Evolutionary conservation across 2,329 filamentous ascomycete genomes (phyloP).

Genomic region (Cladosporium austrohemisphaericum): DNA sequence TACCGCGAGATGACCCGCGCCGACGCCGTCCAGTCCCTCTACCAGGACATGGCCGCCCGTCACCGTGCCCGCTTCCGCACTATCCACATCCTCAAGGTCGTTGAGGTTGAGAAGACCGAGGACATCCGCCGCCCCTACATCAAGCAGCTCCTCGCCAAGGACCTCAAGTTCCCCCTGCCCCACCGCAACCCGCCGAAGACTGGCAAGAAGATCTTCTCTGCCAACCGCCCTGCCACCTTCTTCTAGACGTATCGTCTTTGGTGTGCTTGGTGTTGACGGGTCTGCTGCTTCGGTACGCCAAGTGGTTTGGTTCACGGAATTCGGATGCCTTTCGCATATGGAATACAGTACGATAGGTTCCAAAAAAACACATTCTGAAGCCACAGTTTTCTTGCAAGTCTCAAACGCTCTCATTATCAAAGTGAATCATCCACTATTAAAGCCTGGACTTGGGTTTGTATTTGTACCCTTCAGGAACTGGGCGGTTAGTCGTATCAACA

Average conservation of each 20-base stretch:
- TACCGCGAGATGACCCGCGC: constrained; percentile 98
- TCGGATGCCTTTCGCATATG: constrained; percentile 11
- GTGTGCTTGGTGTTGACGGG: constrained; percentile 1
- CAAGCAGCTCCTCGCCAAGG: constrained; percentile 94
- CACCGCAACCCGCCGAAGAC: constrained; percentile 84
- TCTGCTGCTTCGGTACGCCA: constrained; percentile 13
- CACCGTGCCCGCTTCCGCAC: constrained; percentile 97
- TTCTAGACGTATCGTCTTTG: constrained; percentile 57
- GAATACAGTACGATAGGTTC: constrained; percentile 14
- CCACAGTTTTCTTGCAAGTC: not conserved
- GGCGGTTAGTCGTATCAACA: constrained; percentile 38
- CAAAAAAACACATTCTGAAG: constrained; percentile 9
- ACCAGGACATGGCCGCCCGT: constrained; percentile 99
- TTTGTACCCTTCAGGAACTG: constrained; percentile 6
- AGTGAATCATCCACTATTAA: not conserved
- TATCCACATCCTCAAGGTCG: constrained; percentile 97
- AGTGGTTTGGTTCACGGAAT: constrained; percentile 13
- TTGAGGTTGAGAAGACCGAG: constrained; percentile 91
- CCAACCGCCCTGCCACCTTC: constrained; percentile 94
- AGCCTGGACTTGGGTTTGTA: constrained; percentile 2
- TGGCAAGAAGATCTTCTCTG: constrained; percentile 88
- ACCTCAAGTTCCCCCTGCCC: constrained; percentile 96
- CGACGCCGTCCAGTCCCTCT: constrained; percentile 92
- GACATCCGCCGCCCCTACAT: constrained; percentile 98
- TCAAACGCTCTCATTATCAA: not conserved